These are phyloP conservation scores for Globisporangium emineosum DNA, from an alignment of 352 stramenopile species.

Conservation along the genomic window DNA sequence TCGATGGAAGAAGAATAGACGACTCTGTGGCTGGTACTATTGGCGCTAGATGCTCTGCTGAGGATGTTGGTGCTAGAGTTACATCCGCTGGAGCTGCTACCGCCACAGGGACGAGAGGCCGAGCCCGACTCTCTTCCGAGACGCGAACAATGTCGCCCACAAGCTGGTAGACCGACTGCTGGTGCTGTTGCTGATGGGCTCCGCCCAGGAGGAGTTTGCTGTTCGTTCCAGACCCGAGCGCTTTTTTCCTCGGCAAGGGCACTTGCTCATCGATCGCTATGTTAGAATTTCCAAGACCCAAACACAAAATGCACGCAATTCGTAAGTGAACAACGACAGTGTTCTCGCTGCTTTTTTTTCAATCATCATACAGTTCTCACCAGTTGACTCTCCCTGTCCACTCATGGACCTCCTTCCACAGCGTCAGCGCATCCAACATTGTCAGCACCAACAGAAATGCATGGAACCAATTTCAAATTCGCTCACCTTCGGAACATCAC, in stretches of 20 bases:
- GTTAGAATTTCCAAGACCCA: neutral
- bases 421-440: neutral
- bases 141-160: constrained; percentile 39
- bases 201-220: constrained; percentile 2
- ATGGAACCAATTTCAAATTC: neutral
- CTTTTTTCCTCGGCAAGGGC: neutral
- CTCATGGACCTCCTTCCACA: constrained; percentile 8
- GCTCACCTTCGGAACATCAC: constrained; percentile 31
- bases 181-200: neutral
- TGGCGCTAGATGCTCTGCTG: no score
- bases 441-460: neutral
- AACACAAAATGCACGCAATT: neutral
- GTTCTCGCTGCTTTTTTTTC: neutral
- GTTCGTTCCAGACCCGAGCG: constrained; percentile 3
- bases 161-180: constrained; percentile 28
- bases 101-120: constrained; percentile 4
- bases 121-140: constrained; percentile 23
- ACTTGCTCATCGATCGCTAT: constrained; percentile 4
- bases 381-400: constrained; percentile 2
- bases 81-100: constrained; percentile 3
- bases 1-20: constrained; percentile 46
- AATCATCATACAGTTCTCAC: constrained; percentile 4
- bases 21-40: neutral
- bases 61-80: neutral
- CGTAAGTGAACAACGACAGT: neutral